Percentiles rank a stretch among this genome's conserved stretches.
Conservation (phyloP, 2,329 filamentous ascomycete species). For the Alternaria incomplexa region DNA sequence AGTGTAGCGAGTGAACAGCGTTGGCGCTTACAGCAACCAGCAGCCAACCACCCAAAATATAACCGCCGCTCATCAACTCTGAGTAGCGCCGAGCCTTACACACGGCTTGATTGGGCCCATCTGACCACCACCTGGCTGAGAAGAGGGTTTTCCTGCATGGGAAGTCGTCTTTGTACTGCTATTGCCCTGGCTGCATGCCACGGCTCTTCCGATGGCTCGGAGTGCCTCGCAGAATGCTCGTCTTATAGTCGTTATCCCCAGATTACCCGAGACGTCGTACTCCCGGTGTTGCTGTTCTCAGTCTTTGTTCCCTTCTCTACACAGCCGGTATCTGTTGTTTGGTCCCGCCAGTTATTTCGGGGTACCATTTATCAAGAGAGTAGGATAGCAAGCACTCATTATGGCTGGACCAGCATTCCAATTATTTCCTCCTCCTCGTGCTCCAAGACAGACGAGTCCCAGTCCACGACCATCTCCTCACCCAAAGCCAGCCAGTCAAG, state of each 20-base stretch:
- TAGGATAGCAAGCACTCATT: slow-evolving; percentile 18
- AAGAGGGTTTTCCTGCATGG: slow-evolving; percentile 40
- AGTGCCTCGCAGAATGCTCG: slow-evolving; percentile 15
- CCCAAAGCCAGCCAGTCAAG: slow-evolving; percentile 37
- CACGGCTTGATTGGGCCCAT: slow-evolving; percentile 39
- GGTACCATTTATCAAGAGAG: slow-evolving; percentile 20
- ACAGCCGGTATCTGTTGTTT: slow-evolving; percentile 16
- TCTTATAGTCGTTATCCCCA: slow-evolving; percentile 46
- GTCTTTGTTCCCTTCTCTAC: slow-evolving; percentile 15
- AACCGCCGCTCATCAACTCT: slow-evolving; percentile 39
- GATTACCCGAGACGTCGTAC: slow-evolving; percentile 31
- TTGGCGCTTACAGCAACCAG: slow-evolving; percentile 44
- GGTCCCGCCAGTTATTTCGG: slow-evolving; percentile 24
- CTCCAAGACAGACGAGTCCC: slow-evolving; percentile 42
- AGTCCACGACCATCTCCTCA: slow-evolving; percentile 31
- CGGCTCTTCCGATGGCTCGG: slow-evolving; percentile 15
- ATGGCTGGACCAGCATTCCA: slow-evolving; percentile 47
- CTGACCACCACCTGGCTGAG: slow-evolving; percentile 32
- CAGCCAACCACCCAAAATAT: slow-evolving; percentile 46
- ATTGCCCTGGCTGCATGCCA: slow-evolving; percentile 29
- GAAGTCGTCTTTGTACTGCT: slow-evolving; percentile 42
- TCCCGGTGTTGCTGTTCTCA: slow-evolving; percentile 21
- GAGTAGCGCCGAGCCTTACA: slow-evolving; percentile 42
- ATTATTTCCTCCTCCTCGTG: slow-evolving; percentile 47
- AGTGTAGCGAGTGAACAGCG: slow-evolving; percentile 35